Base-by-base conservation (phyloP, 768 basidiomycete genomes). In the Omphalotus guepiniiformis region DNA sequence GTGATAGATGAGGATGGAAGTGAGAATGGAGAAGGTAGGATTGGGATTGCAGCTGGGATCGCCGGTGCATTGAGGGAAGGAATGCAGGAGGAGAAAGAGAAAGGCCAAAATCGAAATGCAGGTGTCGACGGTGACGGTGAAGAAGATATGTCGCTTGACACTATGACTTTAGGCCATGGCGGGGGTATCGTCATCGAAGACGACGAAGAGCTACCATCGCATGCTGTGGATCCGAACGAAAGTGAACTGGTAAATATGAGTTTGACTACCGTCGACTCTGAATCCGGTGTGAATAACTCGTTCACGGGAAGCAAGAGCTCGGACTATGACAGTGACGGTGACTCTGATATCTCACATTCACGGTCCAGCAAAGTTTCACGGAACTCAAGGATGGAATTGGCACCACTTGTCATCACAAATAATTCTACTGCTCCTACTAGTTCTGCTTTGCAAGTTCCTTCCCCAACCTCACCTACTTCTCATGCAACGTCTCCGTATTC, bases 121-220 rank as follows among this genome's bases (percentile, higher is more conserved):
- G 28, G 32, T 38, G 39, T 41, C 51, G 13, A 36, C 42, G n/a
- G 30, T n/a, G n/a, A 32, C n/a, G 30, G 30, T 9, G 9, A 32
- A 32, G 30, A 9, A 9, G 30, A 32, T 32, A 9, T 32, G 30
- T n/a, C 30, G 30, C 9, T 32, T n/a, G 30, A 9, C 30, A 32
- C n/a, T 39, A 52, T 52, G 41, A 68, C 55, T 36, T 59, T 58
- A 34, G 56, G 67, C n/a, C n/a, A n/a, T n/a, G n/a, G n/a, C n/a
- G n/a, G n/a, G n/a, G n/a, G n/a, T 16, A 71, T 78, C 42, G 71
- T 75, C 1, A 63, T 76, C 6, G 73, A 74, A 18, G 75, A 78
- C 39, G 71, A 74, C 11, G 74, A 76, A 40, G 54, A 59, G 29
- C 46, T 50, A 30, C 54, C 52, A 18, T 39, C 40, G 19, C 51